Conservation (phyloP, 1,139 yeast genomes). For the Yamadazyma friedrichii region DNA sequence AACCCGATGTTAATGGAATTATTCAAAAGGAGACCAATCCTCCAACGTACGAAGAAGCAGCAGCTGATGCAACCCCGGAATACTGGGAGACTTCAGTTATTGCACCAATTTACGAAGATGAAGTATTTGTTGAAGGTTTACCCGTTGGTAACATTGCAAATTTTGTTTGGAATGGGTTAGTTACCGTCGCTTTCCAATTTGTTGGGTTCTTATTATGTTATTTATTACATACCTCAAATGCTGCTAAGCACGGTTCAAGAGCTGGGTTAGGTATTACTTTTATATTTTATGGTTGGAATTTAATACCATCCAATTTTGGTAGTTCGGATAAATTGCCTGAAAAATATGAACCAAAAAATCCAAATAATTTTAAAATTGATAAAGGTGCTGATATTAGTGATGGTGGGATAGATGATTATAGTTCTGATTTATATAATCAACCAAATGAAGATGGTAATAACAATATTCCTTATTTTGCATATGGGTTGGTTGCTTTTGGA, state of each 20-base stretch:
- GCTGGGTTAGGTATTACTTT: slow-evolving; percentile 90
- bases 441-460: slow-evolving; percentile 13
- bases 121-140: slow-evolving; percentile 88
- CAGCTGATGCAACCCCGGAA: slow-evolving; percentile 93
- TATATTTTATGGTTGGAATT: slow-evolving; percentile 69
- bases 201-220: slow-evolving; percentile 92
- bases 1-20: slow-evolving; percentile 58
- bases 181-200: slow-evolving; percentile 87
- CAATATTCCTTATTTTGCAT: slow-evolving; percentile 49
- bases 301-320: slow-evolving; percentile 63
- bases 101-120: slow-evolving; percentile 82
- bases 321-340: slow-evolving; percentile 34
- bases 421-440: slow-evolving; percentile 30
- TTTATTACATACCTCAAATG: slow-evolving; percentile 91
- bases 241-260: slow-evolving; percentile 93
- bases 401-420: slow-evolving; percentile 49
- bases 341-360: slow-evolving; percentile 53
- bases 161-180: slow-evolving; percentile 86
- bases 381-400: slow-evolving; percentile 31
- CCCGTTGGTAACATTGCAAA: slow-evolving; percentile 94
- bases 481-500: slow-evolving; percentile 67
- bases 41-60: slow-evolving; percentile 95
- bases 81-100: slow-evolving; percentile 93
- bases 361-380: slow-evolving; percentile 54
- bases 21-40: slow-evolving; percentile 54